Percentiles rank a stretch among this genome's conserved stretches.
Evolutionary conservation across 1,139 yeast genomes (phyloP).

Genomic region (Lodderomyces elongisporus): DNA sequence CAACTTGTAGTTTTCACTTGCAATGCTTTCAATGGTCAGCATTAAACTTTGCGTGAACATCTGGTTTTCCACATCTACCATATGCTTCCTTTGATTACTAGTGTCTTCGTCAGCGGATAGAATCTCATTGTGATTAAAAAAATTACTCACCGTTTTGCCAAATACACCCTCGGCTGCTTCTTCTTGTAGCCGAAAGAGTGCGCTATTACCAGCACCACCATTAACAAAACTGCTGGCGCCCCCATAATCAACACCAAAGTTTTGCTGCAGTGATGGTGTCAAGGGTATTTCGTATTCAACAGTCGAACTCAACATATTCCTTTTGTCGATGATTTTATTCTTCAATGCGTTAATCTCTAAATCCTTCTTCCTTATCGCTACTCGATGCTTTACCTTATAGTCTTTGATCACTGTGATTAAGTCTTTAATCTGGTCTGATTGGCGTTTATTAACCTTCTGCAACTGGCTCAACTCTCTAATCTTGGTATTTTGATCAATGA

Average conservation of each 20-base stretch:
- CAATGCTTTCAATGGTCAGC: conserved; percentile 34
- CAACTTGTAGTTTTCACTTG: conserved; percentile 36
- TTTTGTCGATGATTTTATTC: conserved; percentile 33
- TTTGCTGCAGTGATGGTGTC: conserved; percentile 2
- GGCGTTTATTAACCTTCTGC: conserved; percentile 23
- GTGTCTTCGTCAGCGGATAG: too few relatives aligned
- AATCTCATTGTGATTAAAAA: too few relatives aligned
- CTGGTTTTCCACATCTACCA: background rate
- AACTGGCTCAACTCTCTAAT: conserved; percentile 19
- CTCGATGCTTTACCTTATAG: conserved; percentile 32
- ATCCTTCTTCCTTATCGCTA: conserved; percentile 38
- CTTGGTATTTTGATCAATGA: conserved; percentile 18
- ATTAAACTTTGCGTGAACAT: conserved; percentile 16
- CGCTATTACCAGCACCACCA: background rate
- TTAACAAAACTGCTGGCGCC: background rate
- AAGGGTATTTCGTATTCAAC: conserved; percentile 23
- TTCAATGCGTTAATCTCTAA: conserved; percentile 34
- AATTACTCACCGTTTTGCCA: too few relatives aligned
- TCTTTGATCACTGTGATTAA: conserved; percentile 28
- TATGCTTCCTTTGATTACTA: too few relatives aligned
- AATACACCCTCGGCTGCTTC: too few relatives aligned
- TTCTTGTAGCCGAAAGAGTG: too few relatives aligned
- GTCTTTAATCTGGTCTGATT: conserved; percentile 26
- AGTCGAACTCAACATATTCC: conserved; percentile 30
- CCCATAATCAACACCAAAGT: conserved; percentile 5